Percentiles rank a stretch among this genome's conserved stretches.
phyloP scores from a whole-genome alignment of 257 asterid genomes.

The Solanum tarapatanum region DNA sequence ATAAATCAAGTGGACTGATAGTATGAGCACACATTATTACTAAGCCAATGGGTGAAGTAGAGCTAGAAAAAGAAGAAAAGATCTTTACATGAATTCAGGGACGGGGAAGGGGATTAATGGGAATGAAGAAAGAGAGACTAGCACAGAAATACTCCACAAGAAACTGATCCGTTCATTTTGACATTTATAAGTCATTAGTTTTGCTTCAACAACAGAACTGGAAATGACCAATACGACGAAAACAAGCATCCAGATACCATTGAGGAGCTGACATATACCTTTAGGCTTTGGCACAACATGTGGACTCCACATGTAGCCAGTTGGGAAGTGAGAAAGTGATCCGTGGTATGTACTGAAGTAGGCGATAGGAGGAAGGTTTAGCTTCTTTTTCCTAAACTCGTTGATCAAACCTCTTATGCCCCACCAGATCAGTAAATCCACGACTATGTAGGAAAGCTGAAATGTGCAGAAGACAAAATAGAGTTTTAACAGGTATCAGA shows the following conservation, averaged over 20 bases:
- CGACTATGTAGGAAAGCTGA: conserved; percentile 88
- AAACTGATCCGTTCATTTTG: background rate
- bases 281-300: conserved; percentile 88
- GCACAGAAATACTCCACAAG: background rate
- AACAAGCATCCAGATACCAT: background rate
- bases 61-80: background rate
- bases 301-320: conserved; percentile 99
- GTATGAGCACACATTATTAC: background rate
- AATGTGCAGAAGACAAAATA: conserved; percentile 4
- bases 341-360: conserved; percentile 93
- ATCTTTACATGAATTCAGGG: background rate
- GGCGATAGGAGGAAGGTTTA: conserved; percentile 88
- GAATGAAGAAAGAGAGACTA: background rate
- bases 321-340: conserved; percentile 94
- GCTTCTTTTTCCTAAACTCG: conserved; percentile 83
- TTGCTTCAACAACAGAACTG: background rate
- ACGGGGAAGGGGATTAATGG: background rate
- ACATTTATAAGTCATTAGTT: background rate
- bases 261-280: conserved; percentile 30
- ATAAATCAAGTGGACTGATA: background rate
- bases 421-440: conserved; percentile 98
- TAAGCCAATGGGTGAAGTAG: background rate
- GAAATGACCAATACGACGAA: background rate
- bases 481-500: background rate
- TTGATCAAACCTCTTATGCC: conserved; percentile 87